Percentiles rank a stretch among this genome's conserved stretches.
phyloP scores from a whole-genome alignment of 169 alveolate genomes.

The Plasmodium adleri region DNA sequence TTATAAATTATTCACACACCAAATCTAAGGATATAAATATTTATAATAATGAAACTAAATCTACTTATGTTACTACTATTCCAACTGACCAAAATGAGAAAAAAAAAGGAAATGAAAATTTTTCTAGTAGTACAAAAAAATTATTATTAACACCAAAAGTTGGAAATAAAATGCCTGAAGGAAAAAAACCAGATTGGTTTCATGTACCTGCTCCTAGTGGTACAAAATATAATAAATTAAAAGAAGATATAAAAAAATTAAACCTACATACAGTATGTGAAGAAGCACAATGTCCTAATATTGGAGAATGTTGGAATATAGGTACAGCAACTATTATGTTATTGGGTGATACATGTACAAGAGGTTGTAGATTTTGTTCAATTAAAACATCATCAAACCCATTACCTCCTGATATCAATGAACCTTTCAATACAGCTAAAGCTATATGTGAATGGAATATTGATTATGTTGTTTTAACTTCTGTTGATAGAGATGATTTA shows the following conservation, averaged over 20 bases:
- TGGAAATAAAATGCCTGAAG: conserved; percentile 77
- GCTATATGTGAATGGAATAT: conserved; percentile 84
- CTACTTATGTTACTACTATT: too few relatives aligned
- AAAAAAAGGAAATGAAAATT: not conserved
- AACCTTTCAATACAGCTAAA: conserved; percentile 83
- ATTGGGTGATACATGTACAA: conserved; percentile 86
- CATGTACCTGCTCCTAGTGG: conserved; percentile 85
- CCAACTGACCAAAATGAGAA: not conserved
- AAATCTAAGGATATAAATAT: not conserved
- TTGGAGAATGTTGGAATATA: conserved; percentile 87
- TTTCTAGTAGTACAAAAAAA: not conserved
- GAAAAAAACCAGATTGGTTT: conserved; percentile 80
- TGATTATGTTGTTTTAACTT: conserved; percentile 82
- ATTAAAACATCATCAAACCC: conserved; percentile 83
- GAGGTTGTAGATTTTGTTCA: conserved; percentile 86
- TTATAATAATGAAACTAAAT: not conserved
- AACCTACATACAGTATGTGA: conserved; percentile 84
- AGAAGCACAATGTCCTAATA: conserved; percentile 87
- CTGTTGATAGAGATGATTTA: conserved; percentile 87
- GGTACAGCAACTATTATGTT: conserved; percentile 88
- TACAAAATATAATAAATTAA: conserved; percentile 44
- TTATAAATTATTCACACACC: not conserved
- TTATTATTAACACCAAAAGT: conserved; percentile 38
- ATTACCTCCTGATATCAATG: conserved; percentile 82
- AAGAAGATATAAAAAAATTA: conserved; percentile 64